Evolutionary conservation across 2,329 filamentous ascomycete genomes (phyloP).

Genomic region (Nothopassalora personata): DNA sequence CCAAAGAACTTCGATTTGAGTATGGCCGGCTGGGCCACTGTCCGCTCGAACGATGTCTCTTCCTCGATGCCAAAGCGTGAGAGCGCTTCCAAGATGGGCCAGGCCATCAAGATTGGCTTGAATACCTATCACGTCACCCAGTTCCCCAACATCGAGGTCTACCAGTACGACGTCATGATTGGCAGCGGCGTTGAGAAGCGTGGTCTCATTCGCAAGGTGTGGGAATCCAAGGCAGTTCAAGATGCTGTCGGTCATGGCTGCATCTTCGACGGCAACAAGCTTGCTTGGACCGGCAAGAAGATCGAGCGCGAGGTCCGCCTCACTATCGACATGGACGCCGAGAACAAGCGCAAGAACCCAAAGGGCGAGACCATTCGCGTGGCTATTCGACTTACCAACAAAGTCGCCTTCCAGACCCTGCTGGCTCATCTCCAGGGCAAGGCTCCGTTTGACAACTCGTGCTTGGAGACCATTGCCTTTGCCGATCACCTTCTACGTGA

Average conservation of each 20-base stretch:
- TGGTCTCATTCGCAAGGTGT: conserved; percentile 68
- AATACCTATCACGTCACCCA: conserved; percentile 69
- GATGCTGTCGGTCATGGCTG: conserved; percentile 52
- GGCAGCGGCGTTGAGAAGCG: conserved; percentile 59
- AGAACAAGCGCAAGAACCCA: conserved; percentile 44
- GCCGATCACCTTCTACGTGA: conserved; percentile 85
- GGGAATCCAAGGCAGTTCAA: conserved; percentile 61
- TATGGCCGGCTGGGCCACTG: conserved; percentile 25
- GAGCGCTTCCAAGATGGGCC: conserved; percentile 38
- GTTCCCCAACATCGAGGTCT: conserved; percentile 58
- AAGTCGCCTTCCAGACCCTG: conserved; percentile 63
- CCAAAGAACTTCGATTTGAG: conserved; percentile 23
- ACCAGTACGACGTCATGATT: conserved; percentile 74
- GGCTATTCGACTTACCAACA: conserved; percentile 59
- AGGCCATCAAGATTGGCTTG: conserved; percentile 43
- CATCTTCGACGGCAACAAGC: conserved; percentile 76
- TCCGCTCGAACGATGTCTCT: conserved; percentile 21
- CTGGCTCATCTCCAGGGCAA: conserved; percentile 59
- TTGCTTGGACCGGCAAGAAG: conserved; percentile 66
- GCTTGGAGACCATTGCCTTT: conserved; percentile 81
- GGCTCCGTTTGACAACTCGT: conserved; percentile 57
- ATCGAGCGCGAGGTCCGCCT: conserved; percentile 38
- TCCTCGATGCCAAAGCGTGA: conserved; percentile 24
- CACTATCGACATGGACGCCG: conserved; percentile 66
- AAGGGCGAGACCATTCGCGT: conserved; percentile 52